phyloP scores from a whole-genome alignment of 176 grass and related monocot genomes.

The Aegilops speltoides region DNA sequence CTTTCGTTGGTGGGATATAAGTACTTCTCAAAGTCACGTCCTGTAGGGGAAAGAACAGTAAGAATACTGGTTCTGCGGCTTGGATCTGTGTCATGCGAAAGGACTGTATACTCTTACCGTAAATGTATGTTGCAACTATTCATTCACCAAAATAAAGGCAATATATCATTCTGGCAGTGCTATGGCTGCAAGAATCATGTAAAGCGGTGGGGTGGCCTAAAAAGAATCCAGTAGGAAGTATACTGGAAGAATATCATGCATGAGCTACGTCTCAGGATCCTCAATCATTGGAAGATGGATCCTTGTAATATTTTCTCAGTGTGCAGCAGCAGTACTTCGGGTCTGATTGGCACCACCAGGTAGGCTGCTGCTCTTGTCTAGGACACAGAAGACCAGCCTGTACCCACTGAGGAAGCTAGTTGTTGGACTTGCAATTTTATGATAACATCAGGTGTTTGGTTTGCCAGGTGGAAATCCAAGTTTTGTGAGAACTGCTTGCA shows the following conservation, averaged over 20 bases:
- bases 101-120: conserved; percentile 26
- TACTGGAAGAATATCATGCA: conserved; percentile 45
- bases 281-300: conserved; percentile 54
- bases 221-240: conserved; percentile 43
- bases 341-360: conserved; percentile 42
- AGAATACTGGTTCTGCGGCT: background rate
- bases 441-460: conserved; percentile 27
- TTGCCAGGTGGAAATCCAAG: conserved; percentile 21
- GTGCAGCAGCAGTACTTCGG: conserved; percentile 35
- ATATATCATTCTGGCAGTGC: conserved; percentile 12
- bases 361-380: conserved; percentile 38
- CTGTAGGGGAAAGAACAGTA: background rate
- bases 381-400: conserved; percentile 37
- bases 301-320: conserved; percentile 44
- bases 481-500: conserved; percentile 14
- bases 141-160: conserved; percentile 41
- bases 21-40: background rate
- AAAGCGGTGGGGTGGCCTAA: conserved; percentile 31
- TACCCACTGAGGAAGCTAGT: conserved; percentile 44
- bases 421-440: conserved; percentile 39
- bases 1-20: background rate
- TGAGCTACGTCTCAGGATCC: conserved; percentile 20
- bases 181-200: conserved; percentile 41
- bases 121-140: conserved; percentile 18
- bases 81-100: conserved; percentile 26